phyloP scores from a whole-genome alignment of 768 basidiomycete genomes.

The Hebeloma cylindrosporum region DNA sequence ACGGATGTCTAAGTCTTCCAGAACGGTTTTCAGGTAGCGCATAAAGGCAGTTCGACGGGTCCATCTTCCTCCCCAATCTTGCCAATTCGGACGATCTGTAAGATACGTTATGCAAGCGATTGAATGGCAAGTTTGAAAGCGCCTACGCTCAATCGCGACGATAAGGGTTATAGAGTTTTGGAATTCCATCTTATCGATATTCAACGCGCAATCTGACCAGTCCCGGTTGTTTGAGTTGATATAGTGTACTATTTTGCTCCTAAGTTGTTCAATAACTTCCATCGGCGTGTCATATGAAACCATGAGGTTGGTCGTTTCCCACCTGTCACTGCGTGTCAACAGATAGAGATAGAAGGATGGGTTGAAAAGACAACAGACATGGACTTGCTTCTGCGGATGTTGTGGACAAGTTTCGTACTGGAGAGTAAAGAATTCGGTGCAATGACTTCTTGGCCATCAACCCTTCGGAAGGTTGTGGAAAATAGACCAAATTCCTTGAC shows the following conservation, averaged over 20 bases:
- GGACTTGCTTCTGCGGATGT: constrained; percentile 70
- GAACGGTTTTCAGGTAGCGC: constrained; percentile 65
- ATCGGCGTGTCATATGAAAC: constrained; percentile 72
- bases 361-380: constrained; percentile 46
- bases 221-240: constrained; percentile 66
- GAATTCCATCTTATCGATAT: constrained; percentile 79
- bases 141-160: constrained; percentile 72
- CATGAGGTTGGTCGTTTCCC: constrained; percentile 68
- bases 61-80: constrained; percentile 85
- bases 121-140: constrained; percentile 1
- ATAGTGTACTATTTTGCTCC: constrained; percentile 56
- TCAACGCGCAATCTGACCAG: constrained; percentile 63
- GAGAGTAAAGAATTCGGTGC: constrained; percentile 76
- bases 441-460: constrained; percentile 78
- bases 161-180: constrained; percentile 69
- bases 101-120: not conserved
- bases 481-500: constrained; percentile 82
- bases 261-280: constrained; percentile 67
- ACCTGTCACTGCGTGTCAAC: constrained; percentile 29
- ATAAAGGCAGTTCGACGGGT: constrained; percentile 72
- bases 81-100: constrained; percentile 78
- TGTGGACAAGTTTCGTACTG: constrained; percentile 73
- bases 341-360: not conserved
- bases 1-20: constrained; percentile 73
- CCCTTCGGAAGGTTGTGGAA: constrained; percentile 75